phyloP scores from a whole-genome alignment of 192 early-diverging fungal species.

The Coemansia sp. region DNA sequence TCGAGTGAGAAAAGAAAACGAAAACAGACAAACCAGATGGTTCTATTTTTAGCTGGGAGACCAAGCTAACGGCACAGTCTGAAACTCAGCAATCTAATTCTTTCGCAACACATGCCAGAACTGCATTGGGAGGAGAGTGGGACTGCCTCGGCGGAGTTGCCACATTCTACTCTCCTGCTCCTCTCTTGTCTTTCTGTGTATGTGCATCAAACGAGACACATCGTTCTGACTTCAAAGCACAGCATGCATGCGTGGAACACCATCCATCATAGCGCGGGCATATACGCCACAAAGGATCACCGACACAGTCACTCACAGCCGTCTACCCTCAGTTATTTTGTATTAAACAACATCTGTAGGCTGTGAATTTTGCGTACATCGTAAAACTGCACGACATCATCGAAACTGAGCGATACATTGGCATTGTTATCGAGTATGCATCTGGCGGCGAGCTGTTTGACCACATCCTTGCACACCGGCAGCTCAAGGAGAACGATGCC shows the following conservation, averaged over 20 bases:
- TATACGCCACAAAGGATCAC: not conserved
- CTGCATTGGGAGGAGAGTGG: no score
- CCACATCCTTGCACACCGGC: conserved; percentile 92
- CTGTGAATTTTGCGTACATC: conserved; percentile 86
- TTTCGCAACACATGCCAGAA: no score
- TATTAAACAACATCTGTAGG: conserved; percentile 51
- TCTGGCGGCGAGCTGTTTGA: conserved; percentile 98
- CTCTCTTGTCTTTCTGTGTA: no score
- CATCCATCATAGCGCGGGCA: not conserved
- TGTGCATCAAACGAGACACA: no score
- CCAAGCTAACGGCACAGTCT: not conserved
- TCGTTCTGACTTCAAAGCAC: no score
- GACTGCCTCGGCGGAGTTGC: no score
- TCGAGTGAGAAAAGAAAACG: not conserved
- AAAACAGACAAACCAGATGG: not conserved
- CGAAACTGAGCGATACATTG: conserved; percentile 95
- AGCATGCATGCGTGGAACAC: not conserved
- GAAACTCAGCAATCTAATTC: no score
- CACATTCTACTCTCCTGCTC: no score
- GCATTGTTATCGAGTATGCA: conserved; percentile 96
- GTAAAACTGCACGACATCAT: conserved; percentile 93
- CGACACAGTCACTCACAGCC: not conserved
- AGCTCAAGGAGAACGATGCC: conserved; percentile 89
- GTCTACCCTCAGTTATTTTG: not conserved
- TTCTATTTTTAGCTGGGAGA: not conserved